Evolutionary conservation across 257 asterid species (phyloP), one percentile per base, ranked within the genome.

Genomic region (Cordia subcordata): DNA sequence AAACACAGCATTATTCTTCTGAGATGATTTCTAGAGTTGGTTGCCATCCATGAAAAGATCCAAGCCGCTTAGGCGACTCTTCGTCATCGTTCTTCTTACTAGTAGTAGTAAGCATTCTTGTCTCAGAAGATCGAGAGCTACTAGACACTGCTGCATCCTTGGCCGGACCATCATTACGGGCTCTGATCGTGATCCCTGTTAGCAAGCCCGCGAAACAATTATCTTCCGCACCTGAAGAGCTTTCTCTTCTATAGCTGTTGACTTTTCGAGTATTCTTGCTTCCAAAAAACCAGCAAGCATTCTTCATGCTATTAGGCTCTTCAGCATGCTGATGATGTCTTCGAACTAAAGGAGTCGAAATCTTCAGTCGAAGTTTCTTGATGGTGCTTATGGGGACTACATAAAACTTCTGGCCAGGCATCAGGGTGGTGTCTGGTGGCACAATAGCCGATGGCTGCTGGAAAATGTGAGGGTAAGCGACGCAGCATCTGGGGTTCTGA

Each of bases 391-490:
- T 51, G 0, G 95, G 95, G 5, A 86, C 89, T 16, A 79, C 73
- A 15, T 81, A 83, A 71, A 79, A 86, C 27, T 81, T 83, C 46
- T 58, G 76, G 38, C 93, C 93, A 6, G 85, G 89, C 53, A 56
- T 20, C 17, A 86, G 84, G 18, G 66, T 69, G 62, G 87, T 80
- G 4, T 77, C 82, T 0, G 92, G 89, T 11, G 87, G 58, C 11
- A 83, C 66, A 21, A 77, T 27, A n/a, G 73, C 87, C 64, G 83
- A 62, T 0, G 93, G 95, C 55, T 69, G 81, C 70, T 71, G 78
- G 84, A 86, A 86, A 16, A 83, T 78, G 11, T 72, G 76, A 9
- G 93, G 89, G 33, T 68, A 71, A 3, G 89, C 82, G 8, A 86
- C 75, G 38, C 85, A 81, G 65, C 74, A 83, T 58, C 74, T 79